Evolutionary conservation across 176 grass and related monocot species (phyloP).

Genomic region (Eragrostis nindensis): DNA sequence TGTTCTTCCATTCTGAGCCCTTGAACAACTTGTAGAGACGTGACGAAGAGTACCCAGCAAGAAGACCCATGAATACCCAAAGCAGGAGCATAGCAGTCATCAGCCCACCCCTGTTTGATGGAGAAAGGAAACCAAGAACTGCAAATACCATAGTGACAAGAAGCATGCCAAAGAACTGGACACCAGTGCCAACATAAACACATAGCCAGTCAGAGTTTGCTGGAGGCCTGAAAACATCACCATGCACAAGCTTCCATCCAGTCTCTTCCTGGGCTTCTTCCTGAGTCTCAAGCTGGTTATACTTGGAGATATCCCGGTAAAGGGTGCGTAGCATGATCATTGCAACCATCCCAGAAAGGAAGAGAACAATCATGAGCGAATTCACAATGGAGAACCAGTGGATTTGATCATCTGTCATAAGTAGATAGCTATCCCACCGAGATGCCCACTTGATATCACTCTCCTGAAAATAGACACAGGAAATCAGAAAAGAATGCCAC

Average conservation of each 20-base stretch:
- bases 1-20: constrained; percentile 83
- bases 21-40: constrained; percentile 84
- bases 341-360: constrained; percentile 95
- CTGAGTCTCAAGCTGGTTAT: constrained; percentile 88
- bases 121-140: constrained; percentile 92
- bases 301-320: constrained; percentile 91
- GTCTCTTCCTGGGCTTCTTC: constrained; percentile 95
- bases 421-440: constrained; percentile 87
- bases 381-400: constrained; percentile 98
- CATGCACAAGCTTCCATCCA: constrained; percentile 93
- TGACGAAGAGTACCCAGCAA: constrained; percentile 83
- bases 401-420: constrained; percentile 94
- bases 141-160: constrained; percentile 96
- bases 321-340: constrained; percentile 98
- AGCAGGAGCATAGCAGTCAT: constrained; percentile 96
- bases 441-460: constrained; percentile 97
- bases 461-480: constrained; percentile 58
- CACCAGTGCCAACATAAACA: constrained; percentile 86
- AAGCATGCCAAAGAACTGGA: constrained; percentile 89
- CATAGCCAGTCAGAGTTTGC: constrained; percentile 75
- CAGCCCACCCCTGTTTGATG: constrained; percentile 83
- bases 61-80: constrained; percentile 92
- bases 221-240: constrained; percentile 82
- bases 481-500: constrained; percentile 32
- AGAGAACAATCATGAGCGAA: constrained; percentile 94